Evolutionary conservation across 2,329 filamentous ascomycete species (phyloP).

Genomic region (Talaromyces amestolkiae): DNA sequence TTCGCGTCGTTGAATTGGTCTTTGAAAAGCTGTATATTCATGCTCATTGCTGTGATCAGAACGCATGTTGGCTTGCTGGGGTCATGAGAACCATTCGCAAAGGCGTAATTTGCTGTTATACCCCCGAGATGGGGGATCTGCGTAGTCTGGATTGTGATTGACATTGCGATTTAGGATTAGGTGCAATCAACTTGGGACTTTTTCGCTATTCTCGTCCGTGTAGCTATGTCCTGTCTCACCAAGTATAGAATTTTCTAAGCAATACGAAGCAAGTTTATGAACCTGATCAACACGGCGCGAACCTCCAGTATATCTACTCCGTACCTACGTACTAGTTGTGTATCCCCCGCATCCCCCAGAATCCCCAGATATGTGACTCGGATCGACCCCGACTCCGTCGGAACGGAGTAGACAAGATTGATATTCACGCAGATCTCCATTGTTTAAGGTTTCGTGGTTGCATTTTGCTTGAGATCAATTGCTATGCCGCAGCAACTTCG

Average conservation of each 20-base stretch:
- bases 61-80: conserved; percentile 48
- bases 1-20: conserved; percentile 34
- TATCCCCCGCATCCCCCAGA: neutral
- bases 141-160: conserved; percentile 25
- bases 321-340: neutral
- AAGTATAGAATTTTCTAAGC: neutral
- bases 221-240: neutral
- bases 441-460: neutral
- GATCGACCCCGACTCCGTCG: neutral
- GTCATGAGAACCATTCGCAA: conserved; percentile 45
- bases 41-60: conserved; percentile 49
- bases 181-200: neutral
- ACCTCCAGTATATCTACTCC: neutral
- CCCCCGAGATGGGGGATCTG: conserved; percentile 47
- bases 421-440: neutral
- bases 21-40: conserved; percentile 41
- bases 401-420: neutral
- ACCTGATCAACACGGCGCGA: neutral
- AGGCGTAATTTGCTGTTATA: conserved; percentile 45
- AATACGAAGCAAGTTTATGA: neutral
- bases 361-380: neutral
- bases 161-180: neutral
- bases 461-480: neutral
- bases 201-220: neutral
- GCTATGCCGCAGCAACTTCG: neutral